phyloP scores from a whole-genome alignment of 768 basidiomycete species.

The Galerina sulciceps region DNA sequence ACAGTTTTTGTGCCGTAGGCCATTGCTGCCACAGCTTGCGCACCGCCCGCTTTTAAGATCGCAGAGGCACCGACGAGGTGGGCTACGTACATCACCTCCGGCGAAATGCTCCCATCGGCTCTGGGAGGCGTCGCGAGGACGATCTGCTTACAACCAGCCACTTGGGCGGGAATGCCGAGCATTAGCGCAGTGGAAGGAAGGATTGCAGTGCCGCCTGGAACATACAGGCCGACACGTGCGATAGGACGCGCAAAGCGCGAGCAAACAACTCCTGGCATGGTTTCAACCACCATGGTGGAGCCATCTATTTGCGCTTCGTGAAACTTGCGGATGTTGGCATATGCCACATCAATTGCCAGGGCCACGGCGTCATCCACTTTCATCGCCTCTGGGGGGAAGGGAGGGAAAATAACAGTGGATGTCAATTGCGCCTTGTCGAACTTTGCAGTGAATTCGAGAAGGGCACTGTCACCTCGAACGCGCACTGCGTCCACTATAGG shows the following conservation, averaged over 20 bases:
- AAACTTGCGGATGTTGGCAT: slow-evolving; percentile 89
- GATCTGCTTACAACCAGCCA: slow-evolving; percentile 91
- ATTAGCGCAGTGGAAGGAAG: slow-evolving; percentile 96
- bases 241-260: slow-evolving; percentile 96
- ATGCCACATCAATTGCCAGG: slow-evolving; percentile 87
- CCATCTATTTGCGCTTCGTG: slow-evolving; percentile 86
- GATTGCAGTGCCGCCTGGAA: slow-evolving; percentile 96
- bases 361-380: slow-evolving; percentile 64
- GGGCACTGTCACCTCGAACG: slow-evolving; percentile 79
- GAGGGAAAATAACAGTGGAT: slow-evolving; percentile 76
- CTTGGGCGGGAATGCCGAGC: slow-evolving; percentile 97
- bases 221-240: slow-evolving; percentile 93
- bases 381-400: slow-evolving; percentile 72
- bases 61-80: slow-evolving; percentile 88
- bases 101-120: slow-evolving; percentile 89
- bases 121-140: slow-evolving; percentile 97
- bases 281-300: slow-evolving; percentile 81
- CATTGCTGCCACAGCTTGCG: slow-evolving; percentile 94
- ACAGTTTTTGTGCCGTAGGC: slow-evolving; percentile 96
- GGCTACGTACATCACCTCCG: slow-evolving; percentile 98
- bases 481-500: slow-evolving; percentile 94
- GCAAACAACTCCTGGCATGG: slow-evolving; percentile 97
- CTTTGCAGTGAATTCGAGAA: slow-evolving; percentile 88
- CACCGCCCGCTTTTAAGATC: slow-evolving; percentile 94
- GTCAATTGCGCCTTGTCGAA: slow-evolving; percentile 84